phyloP scores from a whole-genome alignment of 129 eudicot genomes.

The Arctium minus region DNA sequence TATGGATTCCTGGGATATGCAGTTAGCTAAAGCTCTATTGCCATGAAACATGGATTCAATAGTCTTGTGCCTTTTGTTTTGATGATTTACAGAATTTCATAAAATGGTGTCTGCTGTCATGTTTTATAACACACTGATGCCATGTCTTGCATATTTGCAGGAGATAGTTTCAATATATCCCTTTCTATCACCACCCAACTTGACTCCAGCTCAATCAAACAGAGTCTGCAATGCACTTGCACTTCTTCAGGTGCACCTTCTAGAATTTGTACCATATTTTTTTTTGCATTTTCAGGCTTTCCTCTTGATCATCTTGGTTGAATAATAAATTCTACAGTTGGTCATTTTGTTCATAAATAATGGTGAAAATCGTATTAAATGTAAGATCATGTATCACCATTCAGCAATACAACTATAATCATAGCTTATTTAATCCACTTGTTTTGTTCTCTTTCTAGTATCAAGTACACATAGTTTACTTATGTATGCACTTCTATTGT shows the following conservation, averaged over 20 bases:
- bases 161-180: conserved; percentile 86
- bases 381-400: background rate
- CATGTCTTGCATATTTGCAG: conserved; percentile 35
- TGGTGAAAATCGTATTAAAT: background rate
- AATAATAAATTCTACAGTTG: background rate
- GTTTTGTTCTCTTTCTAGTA: background rate
- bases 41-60: conserved; percentile 6
- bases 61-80: background rate
- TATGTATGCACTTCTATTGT: background rate
- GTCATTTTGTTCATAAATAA: background rate
- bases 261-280: background rate
- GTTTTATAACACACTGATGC: background rate
- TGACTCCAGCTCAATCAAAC: conserved; percentile 83
- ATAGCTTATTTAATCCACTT: conserved; percentile 1
- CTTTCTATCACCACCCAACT: conserved; percentile 76
- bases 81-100: background rate
- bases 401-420: conserved; percentile 1
- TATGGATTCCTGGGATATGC: background rate
- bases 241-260: conserved; percentile 63
- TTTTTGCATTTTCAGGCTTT: background rate
- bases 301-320: conserved; percentile 5
- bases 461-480: background rate
- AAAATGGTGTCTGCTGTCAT: background rate
- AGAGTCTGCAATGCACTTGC: conserved; percentile 93
- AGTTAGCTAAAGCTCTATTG: background rate